Conservation (phyloP, 129 eudicot genomes). For the Flaveria robusta region DNA sequence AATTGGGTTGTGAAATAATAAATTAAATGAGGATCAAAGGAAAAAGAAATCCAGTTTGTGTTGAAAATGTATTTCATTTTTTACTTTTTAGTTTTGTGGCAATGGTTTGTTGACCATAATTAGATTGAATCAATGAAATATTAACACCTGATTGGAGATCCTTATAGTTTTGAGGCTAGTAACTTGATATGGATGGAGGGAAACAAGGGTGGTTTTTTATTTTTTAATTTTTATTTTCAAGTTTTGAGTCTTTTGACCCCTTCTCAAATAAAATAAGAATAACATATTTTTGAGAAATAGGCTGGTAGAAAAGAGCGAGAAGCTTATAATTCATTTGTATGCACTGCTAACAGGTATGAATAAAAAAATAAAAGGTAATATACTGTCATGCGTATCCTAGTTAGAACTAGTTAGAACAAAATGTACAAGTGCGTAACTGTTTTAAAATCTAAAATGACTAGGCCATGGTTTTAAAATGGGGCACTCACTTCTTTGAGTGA, state of each 20-base stretch:
- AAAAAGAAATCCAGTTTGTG: slow-evolving; percentile 38
- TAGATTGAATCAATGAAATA: slow-evolving; percentile 35
- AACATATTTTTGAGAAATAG: too few species aligned
- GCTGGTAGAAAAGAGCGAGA: too few species aligned
- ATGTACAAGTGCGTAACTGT: too few species aligned
- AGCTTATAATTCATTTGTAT: too few species aligned
- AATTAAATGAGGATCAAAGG: slow-evolving; percentile 33
- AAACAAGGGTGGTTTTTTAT: slow-evolving; percentile 1
- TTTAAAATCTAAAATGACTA: not conserved
- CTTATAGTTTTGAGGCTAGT: slow-evolving; percentile 34
- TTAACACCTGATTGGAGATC: slow-evolving; percentile 41
- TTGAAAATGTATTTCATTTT: slow-evolving; percentile 24
- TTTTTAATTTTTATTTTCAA: too few species aligned
- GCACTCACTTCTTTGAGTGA: too few species aligned
- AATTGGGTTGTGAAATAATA: slow-evolving; percentile 27
- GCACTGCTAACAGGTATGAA: too few species aligned
- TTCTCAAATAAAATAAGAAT: too few species aligned
- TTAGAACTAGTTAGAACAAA: too few species aligned
- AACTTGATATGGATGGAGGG: not conserved
- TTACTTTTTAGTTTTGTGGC: slow-evolving; percentile 8
- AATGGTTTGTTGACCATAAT: slow-evolving; percentile 31
- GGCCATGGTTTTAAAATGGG: not conserved
- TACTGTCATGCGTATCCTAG: too few species aligned
- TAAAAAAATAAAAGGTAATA: too few species aligned
- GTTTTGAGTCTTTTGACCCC: too few species aligned